Evolutionary conservation across 2,329 filamentous ascomycete species (phyloP), one percentile per base, ranked within the genome.

Genomic region (Aspergillus proliferans): DNA sequence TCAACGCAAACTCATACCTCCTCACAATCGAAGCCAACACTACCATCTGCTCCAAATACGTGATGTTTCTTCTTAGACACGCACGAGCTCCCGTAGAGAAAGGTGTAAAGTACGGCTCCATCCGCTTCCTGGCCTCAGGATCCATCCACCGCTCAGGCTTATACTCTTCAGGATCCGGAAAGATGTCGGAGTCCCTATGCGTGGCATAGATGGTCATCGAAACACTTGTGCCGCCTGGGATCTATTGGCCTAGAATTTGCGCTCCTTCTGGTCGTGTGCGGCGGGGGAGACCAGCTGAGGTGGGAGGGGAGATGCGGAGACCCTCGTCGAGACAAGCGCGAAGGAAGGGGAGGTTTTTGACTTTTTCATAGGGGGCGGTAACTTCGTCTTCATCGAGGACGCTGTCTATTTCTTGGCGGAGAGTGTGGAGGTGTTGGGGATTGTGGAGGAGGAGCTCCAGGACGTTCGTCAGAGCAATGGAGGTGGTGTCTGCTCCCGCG

Each of bases 311-410:
- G 1, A 76, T 47, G 0, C 75, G 66, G n/a, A 77, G 49, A 0
- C 66, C 63, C 51, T 79, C 77, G 50, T 79, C 75, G n/a, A 79
- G 58, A 51, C 71, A 76, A 1, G 73, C 76, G 9, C 71, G 68
- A 3, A 80, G 70, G 52, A 76, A 79, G 0, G 75, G 74, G 0
- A 78, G 61, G 51, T 76, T 63, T 46, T 73, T 72, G 48, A 77
- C 66, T 42, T 72, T 76, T 26, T 75, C 72, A 49, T 75, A 78
- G 0, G 73, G 63, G 0, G 71, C 72, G n/a, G 78, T 61, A 3
- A 65, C 55, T 26, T 77, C 72, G 2, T 68, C 62, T 0, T 61
- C 52, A 0, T 70, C 66, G 0, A 77, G 57, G 8, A 71, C 68
- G 1, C 64, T 50, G 50, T 73, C 72, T 21, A 79, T 24, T 54